Evolutionary conservation across 2,329 filamentous ascomycete genomes (phyloP).

Genomic region (Colletotrichum theobromicola): DNA sequence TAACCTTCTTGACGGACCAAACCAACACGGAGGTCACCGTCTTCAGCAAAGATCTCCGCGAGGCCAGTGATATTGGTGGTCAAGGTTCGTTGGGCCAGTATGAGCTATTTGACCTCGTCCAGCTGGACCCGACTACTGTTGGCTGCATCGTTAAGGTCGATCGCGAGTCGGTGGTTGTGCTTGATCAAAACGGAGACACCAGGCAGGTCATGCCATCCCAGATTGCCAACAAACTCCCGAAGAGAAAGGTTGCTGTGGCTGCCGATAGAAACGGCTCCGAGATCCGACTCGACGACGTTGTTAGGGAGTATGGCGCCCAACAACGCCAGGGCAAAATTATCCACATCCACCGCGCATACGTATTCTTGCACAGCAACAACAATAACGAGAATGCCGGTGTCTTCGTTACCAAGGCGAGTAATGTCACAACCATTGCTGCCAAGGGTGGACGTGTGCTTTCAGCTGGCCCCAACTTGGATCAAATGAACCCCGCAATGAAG

Average conservation of each 20-base stretch:
- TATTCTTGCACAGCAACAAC: conserved; percentile 87
- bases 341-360: conserved; percentile 90
- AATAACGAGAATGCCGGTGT: conserved; percentile 87
- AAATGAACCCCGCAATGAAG: conserved; percentile 92
- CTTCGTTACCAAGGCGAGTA: conserved; percentile 84
- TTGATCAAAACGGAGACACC: conserved; percentile 88
- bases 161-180: conserved; percentile 84
- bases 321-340: conserved; percentile 86
- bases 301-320: conserved; percentile 89
- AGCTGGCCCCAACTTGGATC: conserved; percentile 77
- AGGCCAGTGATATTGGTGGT: conserved; percentile 90
- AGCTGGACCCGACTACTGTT: conserved; percentile 90
- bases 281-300: conserved; percentile 88
- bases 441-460: conserved; percentile 80
- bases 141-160: conserved; percentile 95
- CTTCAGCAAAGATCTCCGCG: conserved; percentile 94
- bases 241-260: conserved; percentile 83
- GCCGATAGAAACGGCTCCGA: conserved; percentile 94
- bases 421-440: conserved; percentile 89
- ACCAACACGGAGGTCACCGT: conserved; percentile 94
- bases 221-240: conserved; percentile 86
- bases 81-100: conserved; percentile 86
- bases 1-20: conserved; percentile 92
- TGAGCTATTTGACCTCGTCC: conserved; percentile 90
- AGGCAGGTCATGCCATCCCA: conserved; percentile 88